A percentile compares a stretch with the other conserved stretches of the same genome.
These are phyloP conservation scores for Beauveria medogensis DNA, from an alignment of 2,329 filamentous ascomycete species.

Conservation along the genomic window DNA sequence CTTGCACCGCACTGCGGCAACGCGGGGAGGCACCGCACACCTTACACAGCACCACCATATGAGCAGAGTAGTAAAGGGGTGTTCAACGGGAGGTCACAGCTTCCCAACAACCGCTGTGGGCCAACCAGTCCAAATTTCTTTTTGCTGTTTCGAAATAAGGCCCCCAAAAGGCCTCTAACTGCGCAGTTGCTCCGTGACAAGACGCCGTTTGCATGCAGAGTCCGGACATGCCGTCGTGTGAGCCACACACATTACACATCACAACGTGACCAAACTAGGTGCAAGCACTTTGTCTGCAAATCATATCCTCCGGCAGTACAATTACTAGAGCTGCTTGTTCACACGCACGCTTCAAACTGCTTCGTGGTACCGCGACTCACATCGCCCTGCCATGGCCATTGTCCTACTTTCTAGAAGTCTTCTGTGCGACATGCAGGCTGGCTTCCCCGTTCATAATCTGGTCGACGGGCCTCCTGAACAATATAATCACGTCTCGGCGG, in stretches of 20 bases:
- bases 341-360: background rate
- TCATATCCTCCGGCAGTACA: background rate
- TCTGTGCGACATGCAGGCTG: background rate
- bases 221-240: conserved; percentile 2
- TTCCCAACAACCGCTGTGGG: background rate
- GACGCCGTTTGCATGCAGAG: background rate
- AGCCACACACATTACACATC: background rate
- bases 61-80: background rate
- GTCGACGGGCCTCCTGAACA: background rate
- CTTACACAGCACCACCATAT: background rate
- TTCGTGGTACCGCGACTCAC: background rate
- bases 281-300: background rate
- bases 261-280: background rate
- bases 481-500: background rate
- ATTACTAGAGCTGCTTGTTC: background rate
- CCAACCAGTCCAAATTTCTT: background rate
- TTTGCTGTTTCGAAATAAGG: conserved; percentile 2
- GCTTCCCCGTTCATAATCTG: background rate
- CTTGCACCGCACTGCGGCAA: background rate
- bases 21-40: background rate
- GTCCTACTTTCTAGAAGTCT: conserved; percentile 6
- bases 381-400: background rate
- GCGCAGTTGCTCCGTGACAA: background rate
- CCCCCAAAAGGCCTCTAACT: background rate
- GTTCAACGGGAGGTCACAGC: background rate